Conservation (phyloP, 2,329 filamentous ascomycete genomes). For the Penicillium digitatum region DNA sequence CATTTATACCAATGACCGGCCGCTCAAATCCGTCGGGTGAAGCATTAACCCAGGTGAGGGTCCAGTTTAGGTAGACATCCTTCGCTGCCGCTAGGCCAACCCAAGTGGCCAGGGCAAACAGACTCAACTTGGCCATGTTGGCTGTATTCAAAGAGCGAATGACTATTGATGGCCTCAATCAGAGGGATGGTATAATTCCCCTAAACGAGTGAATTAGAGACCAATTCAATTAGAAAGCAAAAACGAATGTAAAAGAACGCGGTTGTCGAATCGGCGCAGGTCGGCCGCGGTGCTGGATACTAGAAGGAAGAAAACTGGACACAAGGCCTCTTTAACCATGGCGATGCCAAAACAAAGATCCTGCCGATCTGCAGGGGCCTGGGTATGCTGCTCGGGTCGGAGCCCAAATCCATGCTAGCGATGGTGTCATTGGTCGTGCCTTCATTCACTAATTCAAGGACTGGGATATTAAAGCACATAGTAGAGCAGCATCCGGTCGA, state of each 20-base stretch:
- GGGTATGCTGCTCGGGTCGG: constrained; percentile 11
- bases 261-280: constrained; percentile 14
- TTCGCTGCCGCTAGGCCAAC: constrained; percentile 20
- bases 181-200: constrained; percentile 17
- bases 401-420: background rate
- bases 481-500: background rate
- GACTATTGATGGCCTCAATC: constrained; percentile 12
- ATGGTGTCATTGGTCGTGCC: constrained; percentile 8
- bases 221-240: constrained; percentile 9
- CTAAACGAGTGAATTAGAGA: constrained; percentile 7
- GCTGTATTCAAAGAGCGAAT: constrained; percentile 7
- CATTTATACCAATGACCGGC: constrained; percentile 71
- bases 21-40: constrained; percentile 67
- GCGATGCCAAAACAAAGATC: background rate
- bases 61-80: constrained; percentile 47
- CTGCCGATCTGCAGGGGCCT: constrained; percentile 19
- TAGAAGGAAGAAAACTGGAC: background rate
- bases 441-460: constrained; percentile 10
- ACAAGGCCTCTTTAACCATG: constrained; percentile 16
- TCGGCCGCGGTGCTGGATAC: constrained; percentile 13
- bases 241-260: constrained; percentile 5
- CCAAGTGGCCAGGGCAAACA: constrained; percentile 18
- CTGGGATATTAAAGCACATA: background rate
- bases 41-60: constrained; percentile 65
- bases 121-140: constrained; percentile 17